phyloP scores from a whole-genome alignment of 805 yeast genomes.

The Kuraishia ogatae region DNA sequence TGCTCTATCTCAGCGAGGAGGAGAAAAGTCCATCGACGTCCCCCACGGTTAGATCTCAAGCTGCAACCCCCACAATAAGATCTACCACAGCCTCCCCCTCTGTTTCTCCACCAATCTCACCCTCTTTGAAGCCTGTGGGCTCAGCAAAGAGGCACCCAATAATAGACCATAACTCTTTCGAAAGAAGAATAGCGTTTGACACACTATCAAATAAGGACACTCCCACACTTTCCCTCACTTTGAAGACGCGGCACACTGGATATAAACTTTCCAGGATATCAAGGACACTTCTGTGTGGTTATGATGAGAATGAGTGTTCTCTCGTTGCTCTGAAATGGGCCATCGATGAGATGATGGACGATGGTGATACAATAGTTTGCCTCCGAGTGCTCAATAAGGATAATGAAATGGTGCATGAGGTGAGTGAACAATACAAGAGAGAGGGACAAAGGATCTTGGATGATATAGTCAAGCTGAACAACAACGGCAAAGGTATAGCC shows the following conservation, averaged over 20 bases:
- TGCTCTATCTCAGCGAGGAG: not conserved
- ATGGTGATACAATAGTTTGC: constrained; percentile 38
- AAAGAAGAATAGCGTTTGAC: constrained; percentile 31
- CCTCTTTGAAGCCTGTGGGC: not conserved
- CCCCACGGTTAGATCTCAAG: not conserved
- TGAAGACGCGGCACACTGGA: constrained; percentile 27
- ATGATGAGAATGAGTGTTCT: constrained; percentile 32
- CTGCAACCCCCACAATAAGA: constrained; percentile 5
- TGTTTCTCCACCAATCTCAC: not conserved
- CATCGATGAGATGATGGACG: constrained; percentile 30
- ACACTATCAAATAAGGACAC: constrained; percentile 28
- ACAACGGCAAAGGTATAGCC: constrained; percentile 27
- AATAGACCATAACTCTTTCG: constrained; percentile 9
- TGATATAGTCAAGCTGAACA: constrained; percentile 23
- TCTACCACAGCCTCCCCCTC: not conserved
- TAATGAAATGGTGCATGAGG: constrained; percentile 5
- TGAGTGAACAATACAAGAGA: constrained; percentile 17
- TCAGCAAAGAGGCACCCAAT: not conserved
- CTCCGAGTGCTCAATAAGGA: constrained; percentile 31
- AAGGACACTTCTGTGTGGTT: constrained; percentile 35
- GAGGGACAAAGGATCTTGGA: constrained; percentile 26
- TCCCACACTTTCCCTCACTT: constrained; percentile 25
- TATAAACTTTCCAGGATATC: constrained; percentile 26
- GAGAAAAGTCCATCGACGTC: not conserved
- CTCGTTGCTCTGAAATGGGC: constrained; percentile 36